Percentiles rank a stretch among this genome's conserved stretches.
Conservation (phyloP, 495 filamentous ascomycete genomes). For the Penicillium goetzii region DNA sequence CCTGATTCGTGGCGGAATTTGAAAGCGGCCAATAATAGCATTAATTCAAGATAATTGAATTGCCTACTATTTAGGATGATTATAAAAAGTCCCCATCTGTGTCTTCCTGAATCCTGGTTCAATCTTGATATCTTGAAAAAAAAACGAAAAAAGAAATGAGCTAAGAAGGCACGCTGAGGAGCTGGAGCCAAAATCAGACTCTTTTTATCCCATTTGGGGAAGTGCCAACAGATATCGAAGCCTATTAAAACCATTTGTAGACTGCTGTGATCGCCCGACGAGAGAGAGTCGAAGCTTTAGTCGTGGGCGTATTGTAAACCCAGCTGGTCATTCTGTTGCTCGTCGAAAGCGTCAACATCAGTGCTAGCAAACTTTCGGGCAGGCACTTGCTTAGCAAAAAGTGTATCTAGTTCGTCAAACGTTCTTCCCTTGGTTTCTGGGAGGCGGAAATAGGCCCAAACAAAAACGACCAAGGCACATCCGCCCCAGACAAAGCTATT, state of each 20-base stretch:
- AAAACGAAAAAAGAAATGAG: no score
- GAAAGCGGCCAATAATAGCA: no score
- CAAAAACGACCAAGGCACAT: not conserved
- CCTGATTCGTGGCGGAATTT: no score
- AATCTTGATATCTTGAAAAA: no score
- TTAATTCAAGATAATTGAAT: not conserved
- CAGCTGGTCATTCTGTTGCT: not conserved
- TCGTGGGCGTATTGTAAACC: not conserved
- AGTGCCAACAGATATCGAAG: no score
- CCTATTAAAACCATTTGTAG: not conserved
- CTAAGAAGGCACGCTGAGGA: no score
- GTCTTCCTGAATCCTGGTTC: no score
- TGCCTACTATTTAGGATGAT: not conserved
- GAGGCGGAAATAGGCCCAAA: constrained; percentile 2
- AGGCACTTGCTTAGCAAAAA: not conserved
- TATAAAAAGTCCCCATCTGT: no score
- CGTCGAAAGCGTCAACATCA: not conserved
- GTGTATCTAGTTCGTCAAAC: not conserved
- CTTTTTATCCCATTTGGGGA: no score
- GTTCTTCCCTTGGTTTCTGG: constrained; percentile 2
- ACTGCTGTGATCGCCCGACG: not conserved
- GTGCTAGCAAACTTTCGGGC: not conserved
- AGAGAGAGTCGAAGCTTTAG: not conserved
- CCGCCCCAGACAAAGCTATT: not conserved
- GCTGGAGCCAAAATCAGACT: no score